Evolutionary conservation across 768 basidiomycete genomes (phyloP).

Genomic region (Termitomyces titanicus): DNA sequence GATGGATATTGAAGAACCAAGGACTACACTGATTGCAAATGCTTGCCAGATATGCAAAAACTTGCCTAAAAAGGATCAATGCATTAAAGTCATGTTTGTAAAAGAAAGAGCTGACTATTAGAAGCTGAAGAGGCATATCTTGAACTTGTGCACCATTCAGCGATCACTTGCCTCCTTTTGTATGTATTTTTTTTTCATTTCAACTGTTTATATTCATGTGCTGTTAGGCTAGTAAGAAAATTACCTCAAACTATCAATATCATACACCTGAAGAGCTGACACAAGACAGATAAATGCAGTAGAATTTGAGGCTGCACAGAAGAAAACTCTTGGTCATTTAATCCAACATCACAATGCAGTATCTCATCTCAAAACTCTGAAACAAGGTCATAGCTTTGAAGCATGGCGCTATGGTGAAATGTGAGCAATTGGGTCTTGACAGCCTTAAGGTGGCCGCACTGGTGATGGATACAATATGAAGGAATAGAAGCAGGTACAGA

Average conservation of each 20-base stretch:
- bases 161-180: background rate
- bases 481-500: background rate
- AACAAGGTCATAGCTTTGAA: too few relatives aligned
- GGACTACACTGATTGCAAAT: background rate
- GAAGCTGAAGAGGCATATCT: background rate
- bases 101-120: background rate
- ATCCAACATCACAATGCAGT: too few relatives aligned
- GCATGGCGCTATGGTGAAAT: too few relatives aligned
- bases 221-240: background rate
- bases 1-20: too few relatives aligned
- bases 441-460: too few relatives aligned
- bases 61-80: background rate
- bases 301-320: background rate
- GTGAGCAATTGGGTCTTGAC: too few relatives aligned
- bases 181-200: background rate
- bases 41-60: background rate
- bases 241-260: background rate
- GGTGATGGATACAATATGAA: too few relatives aligned
- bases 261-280: constrained; percentile 2
- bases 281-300: background rate
- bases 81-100: background rate
- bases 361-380: too few relatives aligned
- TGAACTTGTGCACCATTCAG: constrained; percentile 5
- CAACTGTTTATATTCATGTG: background rate
- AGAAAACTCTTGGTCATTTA: background rate